These are phyloP conservation scores for Dalbergia oliveri DNA, from an alignment of 306 rosid species.

Conservation along the genomic window DNA sequence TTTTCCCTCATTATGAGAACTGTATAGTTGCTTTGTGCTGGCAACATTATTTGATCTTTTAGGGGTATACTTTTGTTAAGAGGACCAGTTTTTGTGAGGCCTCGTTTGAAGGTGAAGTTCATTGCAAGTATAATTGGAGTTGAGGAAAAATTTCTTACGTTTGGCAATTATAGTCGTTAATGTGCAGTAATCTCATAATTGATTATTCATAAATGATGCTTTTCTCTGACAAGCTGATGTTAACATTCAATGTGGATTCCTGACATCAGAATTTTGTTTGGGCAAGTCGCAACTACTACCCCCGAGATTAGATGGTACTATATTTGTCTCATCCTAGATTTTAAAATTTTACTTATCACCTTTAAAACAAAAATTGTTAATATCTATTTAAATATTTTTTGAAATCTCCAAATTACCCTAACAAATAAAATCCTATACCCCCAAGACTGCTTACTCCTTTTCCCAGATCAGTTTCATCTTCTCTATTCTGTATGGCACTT, in stretches of 20 bases:
- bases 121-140: slow-evolving; percentile 18
- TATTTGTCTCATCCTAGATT: too few species aligned
- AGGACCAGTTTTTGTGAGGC: slow-evolving; percentile 30
- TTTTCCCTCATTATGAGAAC: slow-evolving; percentile 41
- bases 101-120: slow-evolving; percentile 37
- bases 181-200: slow-evolving; percentile 23
- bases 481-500: too few species aligned
- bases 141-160: slow-evolving; percentile 32
- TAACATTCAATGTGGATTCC: background rate
- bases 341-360: too few species aligned
- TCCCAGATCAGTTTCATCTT: too few species aligned
- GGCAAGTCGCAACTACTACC: too few species aligned
- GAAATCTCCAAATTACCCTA: too few species aligned
- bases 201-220: background rate
- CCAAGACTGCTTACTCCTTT: too few species aligned
- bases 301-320: too few species aligned
- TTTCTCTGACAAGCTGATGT: background rate
- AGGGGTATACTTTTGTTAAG: slow-evolving; percentile 6
- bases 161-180: slow-evolving; percentile 11
- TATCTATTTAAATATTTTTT: too few species aligned
- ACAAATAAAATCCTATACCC: too few species aligned
- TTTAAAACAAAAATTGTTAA: too few species aligned
- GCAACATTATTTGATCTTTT: slow-evolving; percentile 26
- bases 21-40: slow-evolving; percentile 44
- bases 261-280: background rate